phyloP scores from a whole-genome alignment of 2,329 filamentous ascomycete genomes.

The Lachnellula arida region DNA sequence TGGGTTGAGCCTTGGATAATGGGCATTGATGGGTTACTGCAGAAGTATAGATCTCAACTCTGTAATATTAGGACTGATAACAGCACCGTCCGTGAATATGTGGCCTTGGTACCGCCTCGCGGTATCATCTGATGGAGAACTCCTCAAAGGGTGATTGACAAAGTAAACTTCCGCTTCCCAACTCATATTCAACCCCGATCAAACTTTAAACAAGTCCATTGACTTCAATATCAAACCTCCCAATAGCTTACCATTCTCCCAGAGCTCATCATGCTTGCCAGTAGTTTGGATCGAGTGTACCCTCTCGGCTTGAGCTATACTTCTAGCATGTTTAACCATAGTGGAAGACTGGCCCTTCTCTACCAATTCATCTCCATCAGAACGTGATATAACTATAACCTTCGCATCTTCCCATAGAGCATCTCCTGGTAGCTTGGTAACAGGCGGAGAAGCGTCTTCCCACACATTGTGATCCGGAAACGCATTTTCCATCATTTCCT shows the following conservation, averaged over 20 bases:
- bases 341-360: constrained; percentile 22
- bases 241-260: constrained; percentile 54
- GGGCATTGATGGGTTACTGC: neutral
- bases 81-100: no score
- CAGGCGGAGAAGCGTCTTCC: constrained; percentile 49
- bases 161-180: no score
- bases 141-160: no score
- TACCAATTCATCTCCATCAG: constrained; percentile 39
- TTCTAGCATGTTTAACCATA: constrained; percentile 20
- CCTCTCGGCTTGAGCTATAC: constrained; percentile 11
- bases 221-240: constrained; percentile 39
- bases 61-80: neutral
- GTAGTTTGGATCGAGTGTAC: constrained; percentile 40
- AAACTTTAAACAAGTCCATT: neutral
- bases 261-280: constrained; percentile 61
- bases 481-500: constrained; percentile 52
- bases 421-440: neutral
- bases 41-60: neutral
- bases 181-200: no score
- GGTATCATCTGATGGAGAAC: no score
- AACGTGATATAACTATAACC: constrained; percentile 27
- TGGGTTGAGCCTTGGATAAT: no score
- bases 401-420: constrained; percentile 15
- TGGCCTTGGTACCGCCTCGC: no score
- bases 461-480: constrained; percentile 50